phyloP scores from a whole-genome alignment of 306 rosid genomes.

The Lathyrus tuberosus region DNA sequence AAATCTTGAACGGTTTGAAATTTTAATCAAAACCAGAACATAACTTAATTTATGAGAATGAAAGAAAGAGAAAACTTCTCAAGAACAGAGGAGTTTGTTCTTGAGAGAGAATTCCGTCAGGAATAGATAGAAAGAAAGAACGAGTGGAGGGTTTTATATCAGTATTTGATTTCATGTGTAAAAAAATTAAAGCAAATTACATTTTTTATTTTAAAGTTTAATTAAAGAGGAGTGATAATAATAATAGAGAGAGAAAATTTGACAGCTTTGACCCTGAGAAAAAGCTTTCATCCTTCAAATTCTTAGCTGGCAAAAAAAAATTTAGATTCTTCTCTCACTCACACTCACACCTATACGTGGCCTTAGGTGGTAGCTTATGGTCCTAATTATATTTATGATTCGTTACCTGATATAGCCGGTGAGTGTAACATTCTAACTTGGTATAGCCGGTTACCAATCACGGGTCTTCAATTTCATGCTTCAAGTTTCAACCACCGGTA shows the following conservation, averaged over 20 bases:
- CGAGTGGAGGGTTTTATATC: slow-evolving; percentile 44
- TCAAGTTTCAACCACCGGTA: slow-evolving; percentile 45
- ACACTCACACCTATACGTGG: slow-evolving; percentile 37
- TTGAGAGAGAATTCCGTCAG: not conserved
- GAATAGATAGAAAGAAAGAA: slow-evolving; percentile 33
- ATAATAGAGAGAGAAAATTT: slow-evolving; percentile 24
- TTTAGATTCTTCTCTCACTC: slow-evolving; percentile 51
- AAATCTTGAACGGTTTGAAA: slow-evolving; percentile 36
- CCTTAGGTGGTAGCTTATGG: slow-evolving; percentile 32
- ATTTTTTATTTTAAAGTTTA: not conserved
- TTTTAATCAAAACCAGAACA: slow-evolving; percentile 41
- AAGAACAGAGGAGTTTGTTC: not conserved
- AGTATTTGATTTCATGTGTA: slow-evolving; percentile 36
- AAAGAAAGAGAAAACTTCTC: slow-evolving; percentile 16
- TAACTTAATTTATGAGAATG: slow-evolving; percentile 38
- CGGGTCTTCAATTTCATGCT: slow-evolving; percentile 60
- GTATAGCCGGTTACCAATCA: slow-evolving; percentile 54
- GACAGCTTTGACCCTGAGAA: slow-evolving; percentile 75
- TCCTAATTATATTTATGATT: slow-evolving; percentile 10
- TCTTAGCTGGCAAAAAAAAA: slow-evolving; percentile 80
- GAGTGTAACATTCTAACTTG: slow-evolving; percentile 41
- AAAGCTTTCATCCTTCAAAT: slow-evolving; percentile 78
- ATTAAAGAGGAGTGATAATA: not conserved
- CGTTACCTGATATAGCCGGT: slow-evolving; percentile 47
- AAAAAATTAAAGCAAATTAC: not conserved